phyloP scores from a whole-genome alignment of 345 rosid genomes.

The Melaleuca quinquenervia region DNA sequence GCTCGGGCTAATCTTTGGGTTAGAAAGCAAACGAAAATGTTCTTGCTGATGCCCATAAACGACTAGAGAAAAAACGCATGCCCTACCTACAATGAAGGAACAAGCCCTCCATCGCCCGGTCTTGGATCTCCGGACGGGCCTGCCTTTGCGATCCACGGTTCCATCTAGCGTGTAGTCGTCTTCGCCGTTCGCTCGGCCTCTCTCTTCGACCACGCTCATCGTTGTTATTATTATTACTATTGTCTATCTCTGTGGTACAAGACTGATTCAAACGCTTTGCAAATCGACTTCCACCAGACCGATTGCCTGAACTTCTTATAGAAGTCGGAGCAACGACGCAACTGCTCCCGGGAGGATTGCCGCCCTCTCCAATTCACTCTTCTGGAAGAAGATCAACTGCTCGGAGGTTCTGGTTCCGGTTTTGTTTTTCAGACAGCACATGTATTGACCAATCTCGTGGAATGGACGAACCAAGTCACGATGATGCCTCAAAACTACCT shows the following conservation, averaged over 20 bases:
- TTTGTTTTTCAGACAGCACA: neutral
- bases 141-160: conserved; percentile 40
- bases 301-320: neutral
- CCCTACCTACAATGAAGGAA: conserved; percentile 43
- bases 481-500: neutral
- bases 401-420: neutral
- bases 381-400: neutral
- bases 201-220: conserved; percentile 20
- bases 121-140: conserved; percentile 29
- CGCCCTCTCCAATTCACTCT: neutral
- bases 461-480: neutral
- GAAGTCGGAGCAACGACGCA: neutral
- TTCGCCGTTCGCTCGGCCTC: conserved; percentile 6
- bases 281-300: neutral
- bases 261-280: neutral
- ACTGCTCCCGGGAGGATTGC: neutral
- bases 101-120: conserved; percentile 53
- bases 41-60: neutral
- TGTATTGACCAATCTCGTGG: neutral
- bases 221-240: neutral
- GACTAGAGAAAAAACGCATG: no score
- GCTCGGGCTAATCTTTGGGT: neutral
- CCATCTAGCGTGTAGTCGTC: conserved; percentile 44
- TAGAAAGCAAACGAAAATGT: neutral
- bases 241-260: neutral